These are phyloP conservation scores for Boletus coffeatus DNA, from an alignment of 1,284 basidiomycete genomes.

Conservation along the genomic window DNA sequence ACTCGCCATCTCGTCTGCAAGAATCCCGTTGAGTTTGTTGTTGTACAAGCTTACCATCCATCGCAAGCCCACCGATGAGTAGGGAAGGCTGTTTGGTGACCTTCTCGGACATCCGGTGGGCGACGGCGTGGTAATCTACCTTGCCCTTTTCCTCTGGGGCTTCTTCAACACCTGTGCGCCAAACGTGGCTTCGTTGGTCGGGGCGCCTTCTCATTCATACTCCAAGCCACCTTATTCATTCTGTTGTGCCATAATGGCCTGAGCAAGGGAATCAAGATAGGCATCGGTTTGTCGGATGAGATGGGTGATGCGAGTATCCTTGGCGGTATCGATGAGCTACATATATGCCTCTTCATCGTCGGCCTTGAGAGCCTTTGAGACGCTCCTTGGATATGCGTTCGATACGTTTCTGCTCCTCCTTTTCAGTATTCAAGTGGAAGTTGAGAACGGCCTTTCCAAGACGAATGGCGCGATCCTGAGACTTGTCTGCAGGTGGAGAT, in stretches of 20 bases:
- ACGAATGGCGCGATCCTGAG: conserved; percentile 76
- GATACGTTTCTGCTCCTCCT: conserved; percentile 98
- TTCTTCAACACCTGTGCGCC: conserved; percentile 71
- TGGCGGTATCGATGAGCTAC: conserved; percentile 98
- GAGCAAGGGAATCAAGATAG: conserved; percentile 93
- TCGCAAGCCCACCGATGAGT: conserved; percentile 75
- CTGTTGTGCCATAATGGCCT: conserved; percentile 94
- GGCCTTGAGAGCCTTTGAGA: conserved; percentile 86
- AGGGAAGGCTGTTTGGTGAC: conserved; percentile 80
- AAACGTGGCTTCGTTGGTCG: conserved; percentile 85
- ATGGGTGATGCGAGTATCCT: conserved; percentile 99
- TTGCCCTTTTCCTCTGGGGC: conserved; percentile 64
- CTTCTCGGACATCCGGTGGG: conserved; percentile 91
- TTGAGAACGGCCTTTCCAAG: conserved; percentile 84
- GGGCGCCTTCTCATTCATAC: conserved; percentile 61
- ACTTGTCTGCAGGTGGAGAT: conserved; percentile 55
- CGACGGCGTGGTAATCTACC: conserved; percentile 96
- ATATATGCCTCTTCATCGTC: conserved; percentile 99
- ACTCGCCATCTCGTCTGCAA: conserved; percentile 96
- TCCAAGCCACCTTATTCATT: conserved; percentile 58
- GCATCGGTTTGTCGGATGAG: conserved; percentile 91
- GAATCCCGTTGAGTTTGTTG: conserved; percentile 94
- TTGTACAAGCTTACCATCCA: conserved; percentile 99
- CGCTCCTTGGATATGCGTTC: conserved; percentile 97
- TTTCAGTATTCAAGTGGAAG: conserved; percentile 89